Percentiles rank a stretch among this genome's conserved stretches.
These are phyloP conservation scores for Elaeagnus macrophylla DNA, from an alignment of 306 rosid genomes.

Conservation along the genomic window DNA sequence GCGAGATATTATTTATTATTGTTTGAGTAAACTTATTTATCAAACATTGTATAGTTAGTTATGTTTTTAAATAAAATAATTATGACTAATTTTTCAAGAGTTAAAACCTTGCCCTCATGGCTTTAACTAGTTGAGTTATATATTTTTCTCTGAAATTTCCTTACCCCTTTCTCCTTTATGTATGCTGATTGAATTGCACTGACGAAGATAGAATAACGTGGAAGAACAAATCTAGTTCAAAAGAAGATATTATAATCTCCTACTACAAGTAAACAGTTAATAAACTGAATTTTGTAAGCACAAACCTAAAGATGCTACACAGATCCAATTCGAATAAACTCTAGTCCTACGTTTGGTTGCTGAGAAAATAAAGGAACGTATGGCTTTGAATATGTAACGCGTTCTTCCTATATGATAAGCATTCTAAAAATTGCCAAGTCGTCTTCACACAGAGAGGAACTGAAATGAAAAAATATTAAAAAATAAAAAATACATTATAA, in stretches of 20 bases:
- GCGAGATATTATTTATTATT: no score
- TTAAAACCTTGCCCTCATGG: no score
- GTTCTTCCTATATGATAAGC: background rate
- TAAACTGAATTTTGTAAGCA: constrained; percentile 14
- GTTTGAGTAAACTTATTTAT: no score
- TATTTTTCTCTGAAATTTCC: no score
- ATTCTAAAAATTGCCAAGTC: background rate
- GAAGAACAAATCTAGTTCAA: constrained; percentile 3
- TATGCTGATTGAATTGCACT: constrained; percentile 5
- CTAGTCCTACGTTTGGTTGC: constrained; percentile 10
- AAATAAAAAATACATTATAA: no score
- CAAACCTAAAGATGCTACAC: background rate
- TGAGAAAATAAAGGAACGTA: constrained; percentile 1
- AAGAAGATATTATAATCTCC: constrained; percentile 7
- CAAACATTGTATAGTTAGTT: no score
- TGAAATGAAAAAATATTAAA: constrained; percentile 17
- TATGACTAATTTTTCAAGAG: no score
- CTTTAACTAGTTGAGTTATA: no score
- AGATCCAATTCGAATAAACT: constrained; percentile 25
- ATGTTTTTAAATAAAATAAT: no score
- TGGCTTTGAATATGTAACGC: background rate
- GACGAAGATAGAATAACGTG: background rate
- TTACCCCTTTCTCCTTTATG: no score
- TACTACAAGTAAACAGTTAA: constrained; percentile 13
- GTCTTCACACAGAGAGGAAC: constrained; percentile 4